phyloP scores from a whole-genome alignment of 2,329 filamentous ascomycete species.

The Fusarium azukiicola region DNA sequence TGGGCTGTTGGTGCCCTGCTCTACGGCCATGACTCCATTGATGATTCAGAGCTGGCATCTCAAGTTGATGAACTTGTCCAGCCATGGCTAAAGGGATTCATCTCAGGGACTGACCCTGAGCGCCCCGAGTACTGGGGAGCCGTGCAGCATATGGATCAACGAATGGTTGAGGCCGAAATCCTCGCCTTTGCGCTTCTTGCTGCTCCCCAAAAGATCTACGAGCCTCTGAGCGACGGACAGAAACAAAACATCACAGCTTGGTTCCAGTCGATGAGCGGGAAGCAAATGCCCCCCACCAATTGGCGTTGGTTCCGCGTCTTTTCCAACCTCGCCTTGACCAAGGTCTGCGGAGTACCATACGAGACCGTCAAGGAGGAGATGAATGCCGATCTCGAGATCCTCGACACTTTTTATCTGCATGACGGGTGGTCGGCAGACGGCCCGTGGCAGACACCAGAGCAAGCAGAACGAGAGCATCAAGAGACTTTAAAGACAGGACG shows the following conservation, averaged over 20 bases:
- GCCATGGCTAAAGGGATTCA: slow-evolving; percentile 59
- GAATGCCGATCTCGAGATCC: slow-evolving; percentile 64
- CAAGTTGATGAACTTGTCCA: slow-evolving; percentile 37
- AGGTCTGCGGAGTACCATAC: slow-evolving; percentile 62
- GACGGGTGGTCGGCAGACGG: slow-evolving; percentile 74
- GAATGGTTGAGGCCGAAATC: slow-evolving; percentile 77
- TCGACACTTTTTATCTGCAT: slow-evolving; percentile 68
- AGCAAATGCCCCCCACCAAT: slow-evolving; percentile 70
- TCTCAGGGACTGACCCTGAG: slow-evolving; percentile 59
- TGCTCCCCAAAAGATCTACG: slow-evolving; percentile 63
- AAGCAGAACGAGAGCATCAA: slow-evolving; percentile 35
- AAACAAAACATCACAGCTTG: slow-evolving; percentile 64
- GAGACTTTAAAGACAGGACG: slow-evolving; percentile 40
- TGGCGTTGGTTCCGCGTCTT: slow-evolving; percentile 77
- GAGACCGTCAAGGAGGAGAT: slow-evolving; percentile 62
- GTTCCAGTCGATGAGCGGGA: slow-evolving; percentile 67
- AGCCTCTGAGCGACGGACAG: slow-evolving; percentile 52
- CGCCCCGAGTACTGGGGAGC: slow-evolving; percentile 70
- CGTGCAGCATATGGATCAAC: slow-evolving; percentile 69
- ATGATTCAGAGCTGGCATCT: slow-evolving; percentile 44
- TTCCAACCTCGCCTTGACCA: slow-evolving; percentile 69
- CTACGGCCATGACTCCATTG: slow-evolving; percentile 57
- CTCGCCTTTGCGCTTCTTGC: slow-evolving; percentile 71
- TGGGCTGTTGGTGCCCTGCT: slow-evolving; percentile 64
- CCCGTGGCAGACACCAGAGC: slow-evolving; percentile 58